Evolutionary conservation across 345 rosid species (phyloP), one percentile per base, ranked within the genome.

Genomic region (Aquilaria yunnanensis): DNA sequence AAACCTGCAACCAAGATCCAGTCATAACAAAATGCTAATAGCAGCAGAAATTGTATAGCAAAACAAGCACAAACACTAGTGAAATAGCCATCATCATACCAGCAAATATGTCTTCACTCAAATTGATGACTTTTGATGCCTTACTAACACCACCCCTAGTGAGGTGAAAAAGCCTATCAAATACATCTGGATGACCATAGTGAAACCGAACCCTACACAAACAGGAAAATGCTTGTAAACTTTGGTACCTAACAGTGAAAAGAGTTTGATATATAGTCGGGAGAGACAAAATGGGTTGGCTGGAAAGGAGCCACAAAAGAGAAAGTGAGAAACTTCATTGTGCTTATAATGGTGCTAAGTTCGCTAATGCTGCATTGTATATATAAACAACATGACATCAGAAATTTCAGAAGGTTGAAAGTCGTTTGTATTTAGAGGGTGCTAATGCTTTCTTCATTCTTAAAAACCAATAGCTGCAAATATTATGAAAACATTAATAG

Each of bases 171-270:
- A 95, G 86, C 82, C 99, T 83, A 75, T 95, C 99, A 58, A 95
- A 95, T 46, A 95, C 97, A 85, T 95, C 99, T 2, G 99, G 99
- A 78, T 95, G 99, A 62, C 98, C 99, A 77, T 95, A 95, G 67
- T 95, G 99, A 75, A 95, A 95, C 58, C 99, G 98, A 55, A 95
- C 99, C 92, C 99, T 95, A 64, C 51, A 69, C 55, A 23, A 51
- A 10, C 54, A 59, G 12, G 48, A 63, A 55, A 33, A 59, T 14
- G 32, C 43, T 37, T 9, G 43, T 37, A 37, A 37, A 9, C 5
- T 37, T 37, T 37, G 43, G 43, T 37, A 37, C 2, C 8, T 9
- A 37, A 3, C 43, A 37, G 43, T 37, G 8, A 37, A 37, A 37
- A 9, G 43, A 37, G 5, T 37, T 23, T 37, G 5, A 37, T 37